Percentiles rank a stretch among this genome's conserved stretches.
Conservation (phyloP, 257 asterid species). For the Solanum chmielewskii region DNA sequence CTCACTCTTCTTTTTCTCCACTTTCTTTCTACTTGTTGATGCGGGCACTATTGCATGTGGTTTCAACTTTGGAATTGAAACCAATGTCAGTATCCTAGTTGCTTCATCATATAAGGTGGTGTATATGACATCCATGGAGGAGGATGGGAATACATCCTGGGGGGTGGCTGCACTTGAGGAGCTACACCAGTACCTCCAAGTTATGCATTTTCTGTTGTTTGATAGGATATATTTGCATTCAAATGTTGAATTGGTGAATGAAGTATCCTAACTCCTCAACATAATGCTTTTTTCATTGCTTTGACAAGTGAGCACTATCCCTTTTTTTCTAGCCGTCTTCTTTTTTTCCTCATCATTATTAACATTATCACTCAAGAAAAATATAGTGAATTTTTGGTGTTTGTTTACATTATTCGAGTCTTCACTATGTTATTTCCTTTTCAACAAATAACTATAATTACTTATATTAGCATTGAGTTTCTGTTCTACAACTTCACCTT, state of each 20-base stretch:
- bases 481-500: slow-evolving; percentile 36
- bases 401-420: slow-evolving; percentile 20
- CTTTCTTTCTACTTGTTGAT: no score
- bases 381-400: slow-evolving; percentile 25
- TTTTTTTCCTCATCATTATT: slow-evolving; percentile 51
- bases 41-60: no score
- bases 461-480: slow-evolving; percentile 14
- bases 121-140: no score
- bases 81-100: no score
- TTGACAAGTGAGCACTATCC: slow-evolving; percentile 44
- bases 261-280: no score
- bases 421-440: slow-evolving; percentile 37
- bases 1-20: no score
- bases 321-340: slow-evolving; percentile 47
- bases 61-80: no score
- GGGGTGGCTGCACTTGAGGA: no score
- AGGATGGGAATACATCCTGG: no score
- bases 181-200: no score
- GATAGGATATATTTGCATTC: slow-evolving; percentile 46
- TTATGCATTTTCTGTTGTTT: slow-evolving; percentile 40
- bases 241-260: slow-evolving; percentile 22
- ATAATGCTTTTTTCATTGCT: no score
- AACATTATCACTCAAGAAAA: slow-evolving; percentile 4
- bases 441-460: slow-evolving; percentile 17
- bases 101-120: no score